phyloP scores from a whole-genome alignment of 345 rosid species.

The Mangifera indica region DNA sequence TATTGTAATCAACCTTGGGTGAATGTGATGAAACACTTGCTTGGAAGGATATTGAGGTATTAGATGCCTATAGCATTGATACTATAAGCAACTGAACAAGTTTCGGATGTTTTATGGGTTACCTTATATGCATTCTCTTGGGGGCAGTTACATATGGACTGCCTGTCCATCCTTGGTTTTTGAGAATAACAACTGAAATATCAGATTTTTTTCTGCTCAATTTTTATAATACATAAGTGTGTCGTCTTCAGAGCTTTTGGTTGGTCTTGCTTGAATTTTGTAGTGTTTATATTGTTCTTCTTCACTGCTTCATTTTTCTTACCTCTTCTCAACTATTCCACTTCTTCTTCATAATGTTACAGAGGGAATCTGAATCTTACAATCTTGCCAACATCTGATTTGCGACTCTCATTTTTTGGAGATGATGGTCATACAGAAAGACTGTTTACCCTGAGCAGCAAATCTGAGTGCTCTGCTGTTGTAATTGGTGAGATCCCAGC shows the following conservation, averaged over 20 bases:
- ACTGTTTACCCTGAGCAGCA: conserved; percentile 57
- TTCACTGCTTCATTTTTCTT: neutral
- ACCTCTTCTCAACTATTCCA: conserved; percentile 11
- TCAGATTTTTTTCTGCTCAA: neutral
- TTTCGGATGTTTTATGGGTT: neutral
- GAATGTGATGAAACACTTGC: neutral
- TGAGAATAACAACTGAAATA: too few species aligned
- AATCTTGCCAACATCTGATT: conserved; percentile 77
- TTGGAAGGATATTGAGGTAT: neutral
- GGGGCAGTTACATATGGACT: neutral
- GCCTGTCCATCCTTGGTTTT: too few species aligned
- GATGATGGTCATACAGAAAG: conserved; percentile 79
- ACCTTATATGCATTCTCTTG: neutral
- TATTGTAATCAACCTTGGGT: neutral
- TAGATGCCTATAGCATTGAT: too few species aligned
- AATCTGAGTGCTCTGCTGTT: conserved; percentile 45
- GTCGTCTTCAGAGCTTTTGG: too few species aligned
- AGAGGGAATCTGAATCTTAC: conserved; percentile 86
- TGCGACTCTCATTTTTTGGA: conserved; percentile 76
- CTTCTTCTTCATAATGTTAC: conserved; percentile 22
- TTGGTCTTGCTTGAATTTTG: neutral
- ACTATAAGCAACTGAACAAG: neutral
- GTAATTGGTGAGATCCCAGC: conserved; percentile 58
- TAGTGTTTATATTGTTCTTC: neutral
- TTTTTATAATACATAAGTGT: too few species aligned